A percentile compares a stretch with the other conserved stretches of the same genome.
Conservation (phyloP, 73 alveolate species). For the Paraurostyla sp. region DNA sequence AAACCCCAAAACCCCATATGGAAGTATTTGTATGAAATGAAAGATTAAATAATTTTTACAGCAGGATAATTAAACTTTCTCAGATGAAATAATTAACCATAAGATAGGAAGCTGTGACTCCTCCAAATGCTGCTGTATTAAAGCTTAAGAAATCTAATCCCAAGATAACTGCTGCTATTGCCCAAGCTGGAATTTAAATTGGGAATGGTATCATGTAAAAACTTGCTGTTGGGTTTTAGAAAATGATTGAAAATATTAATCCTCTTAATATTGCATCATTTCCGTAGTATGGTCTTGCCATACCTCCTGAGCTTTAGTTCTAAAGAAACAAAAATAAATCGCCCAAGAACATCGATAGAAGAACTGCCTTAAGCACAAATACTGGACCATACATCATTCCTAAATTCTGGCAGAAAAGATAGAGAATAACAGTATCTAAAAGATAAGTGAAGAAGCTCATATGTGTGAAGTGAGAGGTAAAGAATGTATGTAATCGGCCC, state of each 20-base stretch:
- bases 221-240: conserved; percentile 72
- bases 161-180: conserved; percentile 67
- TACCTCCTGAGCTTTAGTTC: conserved; percentile 55
- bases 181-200: conserved; percentile 78
- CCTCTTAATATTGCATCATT: conserved; percentile 77
- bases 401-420: conserved; percentile 69
- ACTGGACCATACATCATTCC: conserved; percentile 66
- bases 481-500: conserved; percentile 74
- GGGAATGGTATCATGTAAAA: conserved; percentile 76
- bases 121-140: conserved; percentile 76
- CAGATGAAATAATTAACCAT: conserved; percentile 70
- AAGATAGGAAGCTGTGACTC: conserved; percentile 68
- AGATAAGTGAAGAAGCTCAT: conserved; percentile 74
- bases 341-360: conserved; percentile 64
- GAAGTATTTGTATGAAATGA: not conserved
- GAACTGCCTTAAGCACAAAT: conserved; percentile 53
- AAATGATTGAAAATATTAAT: conserved; percentile 68
- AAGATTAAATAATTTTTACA: not conserved
- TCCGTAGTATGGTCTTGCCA: conserved; percentile 71
- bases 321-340: conserved; percentile 49
- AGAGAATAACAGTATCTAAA: conserved; percentile 62
- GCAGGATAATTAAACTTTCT: too few relatives aligned
- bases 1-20: conserved; percentile 25
- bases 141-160: conserved; percentile 68
- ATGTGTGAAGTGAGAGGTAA: conserved; percentile 72